Conservation (phyloP, 345 rosid species). For the Firmiana major region DNA sequence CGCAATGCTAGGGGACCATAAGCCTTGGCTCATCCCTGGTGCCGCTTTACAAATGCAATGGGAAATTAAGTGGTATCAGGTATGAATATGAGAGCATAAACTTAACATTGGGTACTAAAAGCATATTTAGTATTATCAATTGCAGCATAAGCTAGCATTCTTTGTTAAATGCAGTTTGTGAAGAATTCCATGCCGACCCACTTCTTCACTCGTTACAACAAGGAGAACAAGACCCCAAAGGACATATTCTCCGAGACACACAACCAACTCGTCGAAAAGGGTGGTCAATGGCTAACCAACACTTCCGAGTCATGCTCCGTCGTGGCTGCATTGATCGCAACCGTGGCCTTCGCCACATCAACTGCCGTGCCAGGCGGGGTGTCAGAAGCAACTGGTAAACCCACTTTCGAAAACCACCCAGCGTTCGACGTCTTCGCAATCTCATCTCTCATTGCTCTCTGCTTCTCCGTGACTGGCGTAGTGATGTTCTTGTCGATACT, state of each 20-base stretch:
- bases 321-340: constrained; percentile 53
- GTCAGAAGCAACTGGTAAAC: constrained; percentile 18
- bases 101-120: not conserved
- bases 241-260: constrained; percentile 38
- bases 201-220: constrained; percentile 35
- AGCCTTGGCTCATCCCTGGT: constrained; percentile 54
- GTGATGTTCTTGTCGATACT: constrained; percentile 40
- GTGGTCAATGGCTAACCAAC: constrained; percentile 42
- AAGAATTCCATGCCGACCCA: constrained; percentile 35
- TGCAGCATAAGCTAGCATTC: no score
- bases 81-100: constrained; percentile 6
- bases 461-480: constrained; percentile 35
- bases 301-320: constrained; percentile 55
- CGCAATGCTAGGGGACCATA: constrained; percentile 34
- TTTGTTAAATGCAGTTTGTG: constrained; percentile 33
- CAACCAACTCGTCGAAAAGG: constrained; percentile 28
- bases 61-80: constrained; percentile 66
- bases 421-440: constrained; percentile 37
- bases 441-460: constrained; percentile 35
- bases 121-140: no score
- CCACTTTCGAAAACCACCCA: constrained; percentile 28
- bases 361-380: constrained; percentile 39
- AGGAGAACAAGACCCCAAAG: constrained; percentile 23
- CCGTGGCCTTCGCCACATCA: constrained; percentile 51
- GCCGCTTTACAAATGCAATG: constrained; percentile 62